phyloP scores from a whole-genome alignment of 306 rosid species.

The Spatholobus suberectus region DNA sequence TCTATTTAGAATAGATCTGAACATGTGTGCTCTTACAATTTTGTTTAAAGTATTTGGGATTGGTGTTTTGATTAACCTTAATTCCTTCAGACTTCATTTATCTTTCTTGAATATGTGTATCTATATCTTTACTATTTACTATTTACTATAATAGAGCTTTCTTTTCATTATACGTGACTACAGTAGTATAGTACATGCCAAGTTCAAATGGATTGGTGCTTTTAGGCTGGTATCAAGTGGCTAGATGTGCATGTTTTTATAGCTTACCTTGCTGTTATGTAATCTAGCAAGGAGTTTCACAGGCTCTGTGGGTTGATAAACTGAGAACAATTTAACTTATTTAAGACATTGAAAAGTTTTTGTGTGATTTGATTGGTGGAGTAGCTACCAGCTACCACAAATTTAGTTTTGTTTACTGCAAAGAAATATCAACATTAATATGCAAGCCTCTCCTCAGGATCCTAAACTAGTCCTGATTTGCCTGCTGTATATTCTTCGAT shows the following conservation, averaged over 20 bases:
- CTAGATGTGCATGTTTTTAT: constrained; percentile 5
- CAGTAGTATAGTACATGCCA: background rate
- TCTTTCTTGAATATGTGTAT: background rate
- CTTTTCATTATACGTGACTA: background rate
- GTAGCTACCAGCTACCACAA: constrained; percentile 25
- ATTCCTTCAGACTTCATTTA: background rate
- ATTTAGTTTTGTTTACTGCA: constrained; percentile 3
- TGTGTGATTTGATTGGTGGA: background rate
- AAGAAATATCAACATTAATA: background rate
- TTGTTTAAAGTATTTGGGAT: background rate
- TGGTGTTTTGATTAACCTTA: background rate
- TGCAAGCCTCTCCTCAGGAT: constrained; percentile 23
- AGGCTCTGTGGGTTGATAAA: no score
- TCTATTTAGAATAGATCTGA: no score
- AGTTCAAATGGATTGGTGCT: background rate
- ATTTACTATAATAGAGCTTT: background rate
- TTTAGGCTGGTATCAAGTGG: background rate
- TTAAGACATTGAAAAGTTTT: background rate
- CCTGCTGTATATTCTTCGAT: constrained; percentile 35
- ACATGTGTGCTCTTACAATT: background rate
- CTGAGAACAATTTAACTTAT: background rate
- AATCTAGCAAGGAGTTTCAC: background rate
- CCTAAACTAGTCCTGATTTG: constrained; percentile 7
- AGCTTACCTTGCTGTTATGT: background rate
- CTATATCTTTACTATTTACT: no score